phyloP scores from a whole-genome alignment of 345 rosid species.

The Durio zibethinus region DNA sequence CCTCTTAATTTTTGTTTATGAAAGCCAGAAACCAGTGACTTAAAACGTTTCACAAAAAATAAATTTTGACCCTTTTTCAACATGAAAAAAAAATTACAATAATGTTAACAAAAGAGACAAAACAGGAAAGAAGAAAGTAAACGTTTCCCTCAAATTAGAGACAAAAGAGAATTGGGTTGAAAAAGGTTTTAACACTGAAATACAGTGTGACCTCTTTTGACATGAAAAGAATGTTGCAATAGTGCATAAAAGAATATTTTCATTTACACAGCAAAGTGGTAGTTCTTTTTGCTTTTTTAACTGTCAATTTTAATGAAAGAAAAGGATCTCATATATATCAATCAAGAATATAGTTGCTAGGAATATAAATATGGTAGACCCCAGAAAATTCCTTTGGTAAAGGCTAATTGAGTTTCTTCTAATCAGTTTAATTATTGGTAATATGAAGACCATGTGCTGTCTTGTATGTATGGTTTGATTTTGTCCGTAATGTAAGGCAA shows the following conservation, averaged over 20 bases:
- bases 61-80: not conserved
- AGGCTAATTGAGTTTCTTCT: not conserved
- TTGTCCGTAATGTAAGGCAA: too few relatives aligned
- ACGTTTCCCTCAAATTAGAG: not conserved
- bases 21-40: not conserved
- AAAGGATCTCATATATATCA: not conserved
- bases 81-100: not conserved
- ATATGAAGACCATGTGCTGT: too few relatives aligned
- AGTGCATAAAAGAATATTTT: not conserved
- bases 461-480: too few relatives aligned
- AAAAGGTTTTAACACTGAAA: not conserved
- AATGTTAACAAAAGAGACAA: not conserved
- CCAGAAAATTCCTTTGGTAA: not conserved
- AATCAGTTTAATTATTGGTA: not conserved
- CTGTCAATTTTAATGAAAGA: constrained; percentile 8
- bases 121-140: not conserved
- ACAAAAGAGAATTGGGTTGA: not conserved
- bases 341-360: not conserved
- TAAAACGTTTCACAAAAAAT: not conserved
- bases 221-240: not conserved
- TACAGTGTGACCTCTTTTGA: not conserved
- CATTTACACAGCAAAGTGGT: not conserved
- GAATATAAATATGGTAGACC: not conserved
- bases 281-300: not conserved
- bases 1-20: not conserved